Evolutionary conservation across 1,284 basidiomycete species (phyloP).

Genomic region (Tilletia indica): DNA sequence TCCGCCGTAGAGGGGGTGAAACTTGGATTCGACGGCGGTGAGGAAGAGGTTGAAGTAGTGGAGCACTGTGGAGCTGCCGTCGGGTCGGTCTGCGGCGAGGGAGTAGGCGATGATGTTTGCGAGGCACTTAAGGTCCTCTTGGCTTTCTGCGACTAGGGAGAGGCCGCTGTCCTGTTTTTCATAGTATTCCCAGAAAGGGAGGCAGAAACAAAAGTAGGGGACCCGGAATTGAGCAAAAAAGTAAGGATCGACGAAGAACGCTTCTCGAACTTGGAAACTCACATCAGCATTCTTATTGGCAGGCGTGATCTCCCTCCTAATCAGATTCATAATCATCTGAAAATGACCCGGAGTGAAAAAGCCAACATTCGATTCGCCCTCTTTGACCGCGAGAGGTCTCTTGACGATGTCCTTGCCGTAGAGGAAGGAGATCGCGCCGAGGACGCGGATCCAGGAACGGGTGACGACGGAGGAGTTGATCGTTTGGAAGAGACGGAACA

Average conservation of each 20-base stretch:
- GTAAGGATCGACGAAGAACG: constrained; percentile 59
- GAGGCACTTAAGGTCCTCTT: constrained; percentile 72
- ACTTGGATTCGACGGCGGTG: constrained; percentile 87
- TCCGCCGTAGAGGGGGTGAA: constrained; percentile 67
- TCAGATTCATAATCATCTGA: constrained; percentile 79
- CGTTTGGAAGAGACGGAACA: constrained; percentile 78
- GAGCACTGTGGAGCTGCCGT: constrained; percentile 80
- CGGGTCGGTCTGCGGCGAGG: constrained; percentile 77
- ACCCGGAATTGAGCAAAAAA: too few relatives aligned
- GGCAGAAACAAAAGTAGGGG: too few relatives aligned
- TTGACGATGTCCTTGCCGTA: neutral
- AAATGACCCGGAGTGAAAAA: constrained; percentile 86
- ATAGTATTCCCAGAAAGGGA: too few relatives aligned
- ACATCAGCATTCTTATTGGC: constrained; percentile 47
- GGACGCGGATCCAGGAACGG: neutral
- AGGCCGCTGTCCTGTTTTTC: constrained; percentile 62
- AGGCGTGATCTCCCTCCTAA: constrained; percentile 61
- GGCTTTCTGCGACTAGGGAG: constrained; percentile 73
- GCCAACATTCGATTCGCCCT: constrained; percentile 69
- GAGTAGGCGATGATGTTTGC: constrained; percentile 87
- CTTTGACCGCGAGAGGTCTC: neutral
- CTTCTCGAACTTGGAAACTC: constrained; percentile 44
- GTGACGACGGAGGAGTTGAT: constrained; percentile 61
- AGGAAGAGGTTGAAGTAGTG: constrained; percentile 84
- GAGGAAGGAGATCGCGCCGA: neutral